Evolutionary conservation across 2,329 filamentous ascomycete species (phyloP).

Genomic region (Phoma sp.): DNA sequence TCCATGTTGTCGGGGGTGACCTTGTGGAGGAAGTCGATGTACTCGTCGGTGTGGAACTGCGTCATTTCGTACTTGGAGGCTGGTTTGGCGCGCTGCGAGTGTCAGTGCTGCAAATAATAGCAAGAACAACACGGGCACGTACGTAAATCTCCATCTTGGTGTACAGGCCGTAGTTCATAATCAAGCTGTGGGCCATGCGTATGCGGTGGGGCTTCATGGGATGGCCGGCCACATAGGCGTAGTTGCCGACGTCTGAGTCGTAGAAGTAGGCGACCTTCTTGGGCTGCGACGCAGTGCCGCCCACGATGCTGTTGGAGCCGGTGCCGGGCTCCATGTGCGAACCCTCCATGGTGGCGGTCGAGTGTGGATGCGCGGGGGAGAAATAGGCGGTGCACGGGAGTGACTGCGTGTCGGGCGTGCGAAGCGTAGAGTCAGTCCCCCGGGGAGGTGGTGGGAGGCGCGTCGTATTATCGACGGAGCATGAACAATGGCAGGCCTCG

Average conservation of each 20-base stretch:
- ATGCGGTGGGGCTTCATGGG: constrained; percentile 74
- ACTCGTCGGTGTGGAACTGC: constrained; percentile 76
- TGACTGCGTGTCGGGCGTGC: background rate
- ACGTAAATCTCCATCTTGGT: constrained; percentile 77
- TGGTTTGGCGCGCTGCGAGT: constrained; percentile 51
- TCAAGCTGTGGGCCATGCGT: constrained; percentile 69
- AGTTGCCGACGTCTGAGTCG: constrained; percentile 97
- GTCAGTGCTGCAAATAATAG: background rate
- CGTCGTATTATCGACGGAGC: constrained; percentile 1
- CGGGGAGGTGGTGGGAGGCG: no score
- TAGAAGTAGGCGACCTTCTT: constrained; percentile 98
- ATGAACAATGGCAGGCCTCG: constrained; percentile 3
- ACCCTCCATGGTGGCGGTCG: constrained; percentile 21
- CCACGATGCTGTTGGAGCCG: constrained; percentile 18
- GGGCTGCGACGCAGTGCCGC: constrained; percentile 36
- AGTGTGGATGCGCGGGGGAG: background rate
- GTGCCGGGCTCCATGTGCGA: constrained; percentile 24
- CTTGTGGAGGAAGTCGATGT: constrained; percentile 77
- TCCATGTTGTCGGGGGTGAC: constrained; percentile 99
- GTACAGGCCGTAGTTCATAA: constrained; percentile 78
- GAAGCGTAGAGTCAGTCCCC: background rate
- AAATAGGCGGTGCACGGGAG: background rate
- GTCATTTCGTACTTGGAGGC: constrained; percentile 75
- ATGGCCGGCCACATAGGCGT: constrained; percentile 84
- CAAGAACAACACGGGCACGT: constrained; percentile 37